Evolutionary conservation across 2,329 filamentous ascomycete genomes (phyloP).

Genomic region (Myriosclerotinia curreyana): DNA sequence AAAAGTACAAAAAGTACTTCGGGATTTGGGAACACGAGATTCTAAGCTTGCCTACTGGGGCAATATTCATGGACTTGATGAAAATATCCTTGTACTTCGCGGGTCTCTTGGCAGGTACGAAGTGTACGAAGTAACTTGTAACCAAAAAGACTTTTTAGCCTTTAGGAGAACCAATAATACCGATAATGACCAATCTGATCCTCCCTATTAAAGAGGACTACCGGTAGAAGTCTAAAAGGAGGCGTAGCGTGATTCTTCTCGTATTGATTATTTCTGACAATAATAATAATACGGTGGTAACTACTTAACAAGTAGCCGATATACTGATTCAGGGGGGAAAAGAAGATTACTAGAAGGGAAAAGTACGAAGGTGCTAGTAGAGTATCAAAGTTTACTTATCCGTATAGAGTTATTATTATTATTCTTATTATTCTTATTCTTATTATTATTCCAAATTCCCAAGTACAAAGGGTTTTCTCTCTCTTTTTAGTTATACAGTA

Average conservation of each 20-base stretch:
- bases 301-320: too few relatives aligned
- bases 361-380: background rate
- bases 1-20: slow-evolving; percentile 20
- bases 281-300: too few relatives aligned
- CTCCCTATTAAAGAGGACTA: background rate
- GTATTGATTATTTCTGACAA: too few relatives aligned
- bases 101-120: slow-evolving; percentile 20
- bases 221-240: background rate
- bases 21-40: slow-evolving; percentile 19
- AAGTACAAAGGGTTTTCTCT: background rate
- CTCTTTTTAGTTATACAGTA: background rate
- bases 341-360: background rate
- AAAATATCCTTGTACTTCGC: slow-evolving; percentile 12
- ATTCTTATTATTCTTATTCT: too few relatives aligned
- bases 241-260: slow-evolving; percentile 15
- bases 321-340: slow-evolving; percentile 14
- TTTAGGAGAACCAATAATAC: slow-evolving; percentile 4
- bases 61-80: background rate
- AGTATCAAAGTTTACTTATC: background rate
- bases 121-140: too few relatives aligned
- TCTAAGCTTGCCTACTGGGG: slow-evolving; percentile 15
- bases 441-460: too few relatives aligned
- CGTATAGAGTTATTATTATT: too few relatives aligned
- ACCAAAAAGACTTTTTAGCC: background rate
- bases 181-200: too few relatives aligned